Evolutionary conservation across 176 grass and related monocot genomes (phyloP), one percentile per base, ranked within the genome.

Genomic region (Eremochloa ophiuroides): DNA sequence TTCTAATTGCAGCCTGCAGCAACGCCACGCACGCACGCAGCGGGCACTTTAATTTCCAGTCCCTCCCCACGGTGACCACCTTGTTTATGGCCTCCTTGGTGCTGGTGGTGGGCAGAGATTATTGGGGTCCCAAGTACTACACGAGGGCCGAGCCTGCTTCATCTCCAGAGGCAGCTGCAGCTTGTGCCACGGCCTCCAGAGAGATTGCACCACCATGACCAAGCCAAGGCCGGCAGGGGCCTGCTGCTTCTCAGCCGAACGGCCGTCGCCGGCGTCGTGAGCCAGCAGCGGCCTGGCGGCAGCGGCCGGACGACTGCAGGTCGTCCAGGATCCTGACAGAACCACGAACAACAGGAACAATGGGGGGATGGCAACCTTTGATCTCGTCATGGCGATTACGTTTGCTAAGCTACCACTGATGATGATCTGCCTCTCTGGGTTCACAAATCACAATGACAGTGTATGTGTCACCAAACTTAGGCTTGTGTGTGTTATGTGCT

Each of bases 141-240:
- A 77, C 11, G 73, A 84, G 18, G 47, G 13, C 14, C 6, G 23
- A 28, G 68, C 7, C 73, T 76, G 73, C 82, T 84, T 76, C 82
- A 84, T 84, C 37, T 76, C 82, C 34, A 76, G 72, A 4, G 73
- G 34, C 47, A 48, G 82, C 20, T 44, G 79, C 30, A 53, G 81
- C 62, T 55, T 18, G 47, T 68, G 72, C 34, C 47, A 51, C 73
- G 31, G 23, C 46, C 25, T 17, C 71, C 43, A 39, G 10, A 29
- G 12, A 7, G 73, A 76, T 35, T 50, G 62, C 27, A 84, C 37
- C 62, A 34, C 27, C 26, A 69, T 67, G 48, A 69, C 62, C 17
- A 12, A 16, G n/a, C 28, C 61, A 1, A 0, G 6, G 23, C 6
- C 10, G 72, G 25, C 34, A 29, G 1, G 2, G 8, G n/a, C 16